These are phyloP conservation scores for Taxillus chinensis DNA, from an alignment of 164 flowering plant genomes.

Conservation along the genomic window DNA sequence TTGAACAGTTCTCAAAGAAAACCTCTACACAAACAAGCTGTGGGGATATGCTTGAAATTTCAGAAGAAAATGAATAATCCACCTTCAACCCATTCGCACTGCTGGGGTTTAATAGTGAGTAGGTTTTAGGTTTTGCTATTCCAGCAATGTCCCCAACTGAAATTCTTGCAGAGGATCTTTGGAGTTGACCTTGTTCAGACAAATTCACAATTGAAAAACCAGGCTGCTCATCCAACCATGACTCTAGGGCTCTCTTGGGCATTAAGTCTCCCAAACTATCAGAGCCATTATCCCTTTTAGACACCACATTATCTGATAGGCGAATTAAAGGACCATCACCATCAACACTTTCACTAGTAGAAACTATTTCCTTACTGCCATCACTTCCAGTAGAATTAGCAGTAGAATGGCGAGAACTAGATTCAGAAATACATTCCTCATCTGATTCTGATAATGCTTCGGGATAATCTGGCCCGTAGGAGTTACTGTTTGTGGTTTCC, in stretches of 20 bases:
- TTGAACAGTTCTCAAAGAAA: slow-evolving; percentile 52
- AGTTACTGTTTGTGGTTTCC: slow-evolving; percentile 20
- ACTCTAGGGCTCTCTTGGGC: slow-evolving; percentile 59
- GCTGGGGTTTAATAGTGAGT: slow-evolving; percentile 61
- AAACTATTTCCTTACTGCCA: slow-evolving; percentile 24
- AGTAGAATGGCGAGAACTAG: slow-evolving; percentile 43
- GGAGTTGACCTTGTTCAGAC: slow-evolving; percentile 23
- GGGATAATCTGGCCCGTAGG: slow-evolving; percentile 32
- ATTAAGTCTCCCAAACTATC: slow-evolving; percentile 46
- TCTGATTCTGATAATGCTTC: slow-evolving; percentile 43
- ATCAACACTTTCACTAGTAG: slow-evolving; percentile 33
- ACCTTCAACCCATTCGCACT: slow-evolving; percentile 81
- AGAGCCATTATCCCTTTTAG: slow-evolving; percentile 21
- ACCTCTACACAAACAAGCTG: slow-evolving; percentile 54
- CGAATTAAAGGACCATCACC: slow-evolving; percentile 47
- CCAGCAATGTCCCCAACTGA: slow-evolving; percentile 50
- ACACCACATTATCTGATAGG: slow-evolving; percentile 42
- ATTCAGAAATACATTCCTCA: slow-evolving; percentile 57
- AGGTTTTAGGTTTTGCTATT: slow-evolving; percentile 40
- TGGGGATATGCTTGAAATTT: slow-evolving; percentile 58
- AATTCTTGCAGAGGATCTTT: slow-evolving; percentile 56
- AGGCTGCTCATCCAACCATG: slow-evolving; percentile 82
- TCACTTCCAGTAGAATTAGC: slow-evolving; percentile 26
- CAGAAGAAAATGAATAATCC: slow-evolving; percentile 72
- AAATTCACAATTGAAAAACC: slow-evolving; percentile 22